These are phyloP conservation scores for Uncinocarpus reesii DNA, from an alignment of 2,329 filamentous ascomycete species.

Conservation along the genomic window DNA sequence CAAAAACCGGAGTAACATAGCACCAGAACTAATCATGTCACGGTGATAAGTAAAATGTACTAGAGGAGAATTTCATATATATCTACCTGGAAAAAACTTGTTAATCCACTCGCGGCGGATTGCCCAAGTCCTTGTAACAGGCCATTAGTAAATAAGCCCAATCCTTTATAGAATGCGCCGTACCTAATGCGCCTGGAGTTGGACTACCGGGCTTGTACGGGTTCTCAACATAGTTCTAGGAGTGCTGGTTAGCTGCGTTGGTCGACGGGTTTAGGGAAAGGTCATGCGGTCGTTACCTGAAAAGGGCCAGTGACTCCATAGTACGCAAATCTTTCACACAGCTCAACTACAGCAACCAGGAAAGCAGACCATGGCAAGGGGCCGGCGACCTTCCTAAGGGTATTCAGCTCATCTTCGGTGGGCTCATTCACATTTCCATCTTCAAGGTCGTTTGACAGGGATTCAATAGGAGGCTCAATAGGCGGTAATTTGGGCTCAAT, in stretches of 20 bases:
- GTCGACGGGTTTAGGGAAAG: background rate
- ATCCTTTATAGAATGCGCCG: background rate
- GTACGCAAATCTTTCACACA: conserved; percentile 50
- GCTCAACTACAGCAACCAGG: conserved; percentile 47
- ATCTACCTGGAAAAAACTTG: conserved; percentile 41
- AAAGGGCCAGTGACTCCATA: conserved; percentile 47
- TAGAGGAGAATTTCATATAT: background rate
- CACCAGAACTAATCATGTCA: conserved; percentile 38
- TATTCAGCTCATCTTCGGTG: conserved; percentile 41
- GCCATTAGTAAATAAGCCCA: conserved; percentile 1
- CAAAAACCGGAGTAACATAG: conserved; percentile 47
- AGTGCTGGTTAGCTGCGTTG: background rate
- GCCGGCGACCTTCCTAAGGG: conserved; percentile 45
- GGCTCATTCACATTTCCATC: conserved; percentile 33
- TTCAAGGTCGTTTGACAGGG: background rate
- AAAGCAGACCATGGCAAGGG: conserved; percentile 46
- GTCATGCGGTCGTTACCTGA: conserved; percentile 20
- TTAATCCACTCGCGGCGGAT: conserved; percentile 39
- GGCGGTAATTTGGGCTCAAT: background rate
- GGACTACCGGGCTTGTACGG: conserved; percentile 29
- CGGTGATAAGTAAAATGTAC: background rate
- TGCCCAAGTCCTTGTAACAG: conserved; percentile 26
- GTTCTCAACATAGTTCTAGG: conserved; percentile 44
- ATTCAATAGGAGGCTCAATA: background rate
- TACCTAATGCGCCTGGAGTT: conserved; percentile 31